Evolutionary conservation across 192 early-diverging fungal species (phyloP), one percentile per base, ranked within the genome.

Genomic region (Rhizoclosmatium sp.): DNA sequence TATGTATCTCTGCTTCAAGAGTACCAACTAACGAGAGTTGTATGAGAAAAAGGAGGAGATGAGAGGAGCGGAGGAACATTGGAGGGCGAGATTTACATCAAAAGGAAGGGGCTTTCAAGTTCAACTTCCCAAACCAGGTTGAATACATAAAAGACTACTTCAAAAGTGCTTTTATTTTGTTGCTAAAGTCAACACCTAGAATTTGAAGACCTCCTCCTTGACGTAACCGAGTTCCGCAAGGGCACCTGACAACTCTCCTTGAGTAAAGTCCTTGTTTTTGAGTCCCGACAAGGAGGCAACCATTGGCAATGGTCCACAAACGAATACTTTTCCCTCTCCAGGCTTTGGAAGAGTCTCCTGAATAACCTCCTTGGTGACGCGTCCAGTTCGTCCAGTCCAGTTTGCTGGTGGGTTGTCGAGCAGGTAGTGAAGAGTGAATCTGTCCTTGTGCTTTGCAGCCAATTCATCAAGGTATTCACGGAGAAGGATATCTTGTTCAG

Each of bases 361-460:
- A 67, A 94, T 81, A 74, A 93, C 80, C 19, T 93, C 87, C 44
- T 89, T 83, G 77, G 85, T 93, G 58, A 98, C 84, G 81, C 89
- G 95, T 42, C 95, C 96, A 39, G 83, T 82, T 64, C 88, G 87
- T 44, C 91, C 90, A 45, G 82, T 87, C 95, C 94, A 97, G 3
- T 58, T 75, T 16, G 23, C 61, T 14, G 84, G 65, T 12, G 80
- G 61, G 74, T 90, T 92, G 68, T 91, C 89, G 40, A 94, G 64
- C 9, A 88, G 84, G 75, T 94, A 93, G 74, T 86, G 80, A 9
- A 93, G 84, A 79, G 89, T 87, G 82, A 95, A 84, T 69, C 84
- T 88, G 44, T 91, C 89, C 45, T 90, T 83, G 76, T 92, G 72
- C 9, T 82, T 59, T 71, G 85, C 85, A 12, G 85, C 83, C 64